phyloP scores from a whole-genome alignment of 2,329 filamentous ascomycete species.

The Penicillium sp. region DNA sequence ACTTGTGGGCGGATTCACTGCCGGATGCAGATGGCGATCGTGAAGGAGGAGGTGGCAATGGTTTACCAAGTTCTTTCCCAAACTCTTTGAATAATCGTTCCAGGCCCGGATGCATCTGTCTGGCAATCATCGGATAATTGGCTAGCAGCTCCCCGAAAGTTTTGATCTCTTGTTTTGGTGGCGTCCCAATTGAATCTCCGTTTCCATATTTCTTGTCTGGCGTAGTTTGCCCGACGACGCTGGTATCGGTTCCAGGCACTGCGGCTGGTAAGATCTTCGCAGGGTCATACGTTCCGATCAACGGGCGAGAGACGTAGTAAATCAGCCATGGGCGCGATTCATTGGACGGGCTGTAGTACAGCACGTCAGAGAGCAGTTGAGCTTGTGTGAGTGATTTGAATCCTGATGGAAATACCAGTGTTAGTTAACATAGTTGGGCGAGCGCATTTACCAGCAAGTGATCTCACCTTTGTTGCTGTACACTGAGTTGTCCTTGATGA shows the following conservation, averaged over 20 bases:
- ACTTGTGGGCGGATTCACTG: constrained; percentile 35
- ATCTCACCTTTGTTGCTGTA: constrained; percentile 90
- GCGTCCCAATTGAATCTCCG: constrained; percentile 30
- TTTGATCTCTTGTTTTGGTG: constrained; percentile 77
- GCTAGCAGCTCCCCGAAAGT: constrained; percentile 82
- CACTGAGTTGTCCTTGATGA: constrained; percentile 84
- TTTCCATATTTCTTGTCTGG: constrained; percentile 18
- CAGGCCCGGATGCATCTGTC: constrained; percentile 87
- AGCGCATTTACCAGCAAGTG: background rate
- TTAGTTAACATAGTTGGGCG: constrained; percentile 9
- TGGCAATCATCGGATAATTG: constrained; percentile 87
- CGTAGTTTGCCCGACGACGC: constrained; percentile 15
- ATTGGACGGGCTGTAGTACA: constrained; percentile 82
- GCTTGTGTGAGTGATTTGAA: constrained; percentile 89
- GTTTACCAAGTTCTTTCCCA: constrained; percentile 71
- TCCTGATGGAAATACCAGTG: constrained; percentile 43
- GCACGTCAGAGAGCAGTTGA: constrained; percentile 69
- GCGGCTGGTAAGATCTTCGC: constrained; percentile 62
- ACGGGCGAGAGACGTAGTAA: constrained; percentile 85
- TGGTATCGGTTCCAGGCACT: constrained; percentile 36
- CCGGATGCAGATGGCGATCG: constrained; percentile 44
- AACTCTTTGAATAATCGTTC: constrained; percentile 89
- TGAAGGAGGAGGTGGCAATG: constrained; percentile 62
- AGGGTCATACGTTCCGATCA: constrained; percentile 75
- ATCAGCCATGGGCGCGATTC: constrained; percentile 91